Conservation (phyloP, 495 filamentous ascomycete species). For the Neurospora sp. region DNA sequence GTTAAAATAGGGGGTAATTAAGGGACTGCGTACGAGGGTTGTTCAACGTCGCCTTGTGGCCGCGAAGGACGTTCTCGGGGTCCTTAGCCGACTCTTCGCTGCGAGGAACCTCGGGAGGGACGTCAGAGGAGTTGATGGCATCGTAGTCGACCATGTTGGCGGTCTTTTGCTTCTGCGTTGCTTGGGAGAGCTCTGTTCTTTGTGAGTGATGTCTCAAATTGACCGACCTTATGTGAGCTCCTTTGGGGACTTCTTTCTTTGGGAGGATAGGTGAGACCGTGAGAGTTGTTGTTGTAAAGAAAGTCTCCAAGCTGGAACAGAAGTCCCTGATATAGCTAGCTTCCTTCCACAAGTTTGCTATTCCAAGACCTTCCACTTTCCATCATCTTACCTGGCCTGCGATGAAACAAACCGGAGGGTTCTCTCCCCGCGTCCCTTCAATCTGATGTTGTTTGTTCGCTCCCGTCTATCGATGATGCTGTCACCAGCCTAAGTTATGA, state of each 20-base stretch:
- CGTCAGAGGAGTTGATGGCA: constrained; percentile 4
- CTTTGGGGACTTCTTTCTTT: too few species aligned
- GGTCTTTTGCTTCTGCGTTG: too few species aligned
- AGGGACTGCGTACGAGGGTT: too few species aligned
- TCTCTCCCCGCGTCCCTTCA: not conserved
- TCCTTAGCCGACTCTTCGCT: constrained; percentile 9
- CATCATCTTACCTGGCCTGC: not conserved
- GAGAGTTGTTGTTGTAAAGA: too few species aligned
- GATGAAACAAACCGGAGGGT: not conserved
- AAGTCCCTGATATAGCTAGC: not conserved
- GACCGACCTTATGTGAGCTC: too few species aligned
- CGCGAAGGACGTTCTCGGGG: constrained; percentile 18
- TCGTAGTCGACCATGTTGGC: not conserved
- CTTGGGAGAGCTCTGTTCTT: too few species aligned
- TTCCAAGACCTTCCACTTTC: not conserved
- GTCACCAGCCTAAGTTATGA: not conserved
- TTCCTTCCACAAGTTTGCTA: not conserved
- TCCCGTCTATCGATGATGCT: not conserved
- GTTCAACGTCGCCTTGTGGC: too few species aligned
- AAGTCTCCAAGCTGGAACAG: not conserved
- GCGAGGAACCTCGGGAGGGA: constrained; percentile 13
- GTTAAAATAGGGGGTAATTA: too few species aligned
- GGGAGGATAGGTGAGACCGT: too few species aligned
- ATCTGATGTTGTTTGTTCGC: not conserved
- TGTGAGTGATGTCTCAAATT: not conserved